Percentiles rank a stretch among this genome's conserved stretches.
Evolutionary conservation across 2,329 filamentous ascomycete species (phyloP).

Genomic region (Verticillium nonalfalfae): DNA sequence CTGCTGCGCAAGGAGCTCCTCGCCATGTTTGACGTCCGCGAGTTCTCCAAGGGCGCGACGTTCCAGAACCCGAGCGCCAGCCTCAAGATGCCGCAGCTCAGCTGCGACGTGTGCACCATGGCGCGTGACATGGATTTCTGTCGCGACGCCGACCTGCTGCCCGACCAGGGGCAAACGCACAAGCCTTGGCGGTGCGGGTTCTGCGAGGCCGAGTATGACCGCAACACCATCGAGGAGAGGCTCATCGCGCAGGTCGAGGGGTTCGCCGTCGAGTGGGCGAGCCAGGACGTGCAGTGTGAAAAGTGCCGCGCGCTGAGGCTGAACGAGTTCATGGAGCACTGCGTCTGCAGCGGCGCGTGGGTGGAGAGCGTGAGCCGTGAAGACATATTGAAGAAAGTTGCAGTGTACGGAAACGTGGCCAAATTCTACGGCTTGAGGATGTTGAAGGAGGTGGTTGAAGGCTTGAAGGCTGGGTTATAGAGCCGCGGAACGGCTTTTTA

Average conservation of each 20-base stretch:
- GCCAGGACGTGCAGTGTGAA: conserved; percentile 80
- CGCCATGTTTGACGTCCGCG: conserved; percentile 84
- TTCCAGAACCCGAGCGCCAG: conserved; percentile 81
- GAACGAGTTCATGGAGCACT: conserved; percentile 97
- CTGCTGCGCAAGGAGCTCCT: conserved; percentile 85
- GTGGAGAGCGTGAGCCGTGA: conserved; percentile 60
- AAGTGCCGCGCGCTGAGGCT: conserved; percentile 66
- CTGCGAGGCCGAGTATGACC: conserved; percentile 70
- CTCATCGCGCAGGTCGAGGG: conserved; percentile 73
- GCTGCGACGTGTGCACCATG: conserved; percentile 87
- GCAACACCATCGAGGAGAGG: conserved; percentile 76
- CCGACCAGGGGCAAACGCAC: conserved; percentile 29
- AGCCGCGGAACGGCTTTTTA: not conserved
- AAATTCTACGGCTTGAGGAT: conserved; percentile 75
- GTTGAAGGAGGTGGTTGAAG: conserved; percentile 68
- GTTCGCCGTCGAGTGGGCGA: conserved; percentile 71
- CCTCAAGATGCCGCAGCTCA: conserved; percentile 67
- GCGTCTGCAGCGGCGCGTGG: conserved; percentile 87
- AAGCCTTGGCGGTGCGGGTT: conserved; percentile 69
- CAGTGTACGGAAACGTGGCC: conserved; percentile 68
- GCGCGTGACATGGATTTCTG: conserved; percentile 87
- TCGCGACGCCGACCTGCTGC: conserved; percentile 76
- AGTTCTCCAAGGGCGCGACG: conserved; percentile 82
- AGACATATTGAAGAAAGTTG: conserved; percentile 59
- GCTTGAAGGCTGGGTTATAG: conserved; percentile 44